Evolutionary conservation across 202 grass and related monocot species (phyloP), one percentile per base, ranked within the genome.

Genomic region (Hordeum pubiflorum): DNA sequence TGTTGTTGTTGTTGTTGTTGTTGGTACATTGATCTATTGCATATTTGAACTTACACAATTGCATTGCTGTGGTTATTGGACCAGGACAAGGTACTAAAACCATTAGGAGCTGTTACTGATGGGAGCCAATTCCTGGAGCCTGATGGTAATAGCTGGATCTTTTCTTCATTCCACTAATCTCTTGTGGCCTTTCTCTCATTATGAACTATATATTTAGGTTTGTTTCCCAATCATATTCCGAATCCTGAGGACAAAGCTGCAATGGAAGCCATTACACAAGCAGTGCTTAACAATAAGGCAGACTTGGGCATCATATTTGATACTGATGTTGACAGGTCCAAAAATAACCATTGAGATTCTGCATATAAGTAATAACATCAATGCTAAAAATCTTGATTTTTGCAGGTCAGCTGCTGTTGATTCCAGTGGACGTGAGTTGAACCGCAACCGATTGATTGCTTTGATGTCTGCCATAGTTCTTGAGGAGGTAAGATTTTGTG

Each of bases 271-370:
- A 99, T 99, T 85, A 93, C 90, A 77, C 74, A 95, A 74, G 96
- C 96, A 76, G 92, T 95, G 83, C 78, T 72, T 81, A 89, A 91
- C 83, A 99, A 86, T 87, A 95, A 95, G 41, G 92, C 96, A 68
- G 96, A 95, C 69, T 92, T 98, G 65, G 92, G 96, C 79, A 95
- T 98, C 83, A 98, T 98, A 91, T 98, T 98, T 86, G 92, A 98
- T 85, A 98, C 96, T 64, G 92, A 98, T 88, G 96, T 98, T 12
- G 92, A 98, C 89, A 98, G 96, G 96, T 98, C 44, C 13, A 60
- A 29, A 85, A 43, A 79, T 61, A 75, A 2, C 26, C 23, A 36
- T 73, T 74, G 58, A 69, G 48, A 33, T 55, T 82, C n/a, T 75
- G 13, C 15, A 20, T 23, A 62, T 69, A 13, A 48, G 10, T 69